phyloP scores from a whole-genome alignment of 2,329 filamentous ascomycete species.

The Clarireedia hainanense region DNA sequence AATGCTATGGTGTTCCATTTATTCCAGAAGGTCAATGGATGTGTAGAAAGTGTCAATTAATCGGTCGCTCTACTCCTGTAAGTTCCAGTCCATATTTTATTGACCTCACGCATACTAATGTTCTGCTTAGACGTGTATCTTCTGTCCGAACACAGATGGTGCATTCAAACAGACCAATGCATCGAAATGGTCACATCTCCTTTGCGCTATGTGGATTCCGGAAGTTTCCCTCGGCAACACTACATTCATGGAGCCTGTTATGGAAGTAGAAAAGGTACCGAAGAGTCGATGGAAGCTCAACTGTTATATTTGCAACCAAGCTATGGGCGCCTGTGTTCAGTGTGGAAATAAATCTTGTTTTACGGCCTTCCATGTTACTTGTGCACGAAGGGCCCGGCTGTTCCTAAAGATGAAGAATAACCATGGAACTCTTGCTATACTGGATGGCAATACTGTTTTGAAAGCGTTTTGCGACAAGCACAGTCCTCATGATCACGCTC shows the following conservation, averaged over 20 bases:
- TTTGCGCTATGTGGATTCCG: conserved; percentile 98
- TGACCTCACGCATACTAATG: conserved; percentile 12
- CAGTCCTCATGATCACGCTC: conserved; percentile 79
- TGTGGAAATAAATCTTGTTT: conserved; percentile 98
- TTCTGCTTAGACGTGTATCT: conserved; percentile 70
- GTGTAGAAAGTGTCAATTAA: conserved; percentile 91
- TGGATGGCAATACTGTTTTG: conserved; percentile 71
- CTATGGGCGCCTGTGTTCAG: conserved; percentile 97
- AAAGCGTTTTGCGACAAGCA: conserved; percentile 97
- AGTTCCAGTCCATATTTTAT: conserved; percentile 29
- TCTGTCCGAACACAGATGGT: conserved; percentile 94
- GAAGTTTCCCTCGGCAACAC: conserved; percentile 93
- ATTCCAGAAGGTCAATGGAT: conserved; percentile 98
- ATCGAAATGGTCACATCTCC: conserved; percentile 91
- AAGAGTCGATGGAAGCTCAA: conserved; percentile 87
- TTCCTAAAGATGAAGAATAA: conserved; percentile 96
- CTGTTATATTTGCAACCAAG: conserved; percentile 95
- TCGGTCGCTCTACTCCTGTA: conserved; percentile 82
- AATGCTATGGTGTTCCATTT: conserved; percentile 97
- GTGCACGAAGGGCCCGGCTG: conserved; percentile 76
- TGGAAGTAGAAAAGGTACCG: conserved; percentile 95
- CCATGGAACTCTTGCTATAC: conserved; percentile 67
- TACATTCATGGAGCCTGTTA: conserved; percentile 96
- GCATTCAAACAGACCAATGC: conserved; percentile 98
- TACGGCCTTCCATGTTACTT: conserved; percentile 94